Conservation (phyloP, 352 stramenopile species). For the Achlya hypogyna region DNA sequence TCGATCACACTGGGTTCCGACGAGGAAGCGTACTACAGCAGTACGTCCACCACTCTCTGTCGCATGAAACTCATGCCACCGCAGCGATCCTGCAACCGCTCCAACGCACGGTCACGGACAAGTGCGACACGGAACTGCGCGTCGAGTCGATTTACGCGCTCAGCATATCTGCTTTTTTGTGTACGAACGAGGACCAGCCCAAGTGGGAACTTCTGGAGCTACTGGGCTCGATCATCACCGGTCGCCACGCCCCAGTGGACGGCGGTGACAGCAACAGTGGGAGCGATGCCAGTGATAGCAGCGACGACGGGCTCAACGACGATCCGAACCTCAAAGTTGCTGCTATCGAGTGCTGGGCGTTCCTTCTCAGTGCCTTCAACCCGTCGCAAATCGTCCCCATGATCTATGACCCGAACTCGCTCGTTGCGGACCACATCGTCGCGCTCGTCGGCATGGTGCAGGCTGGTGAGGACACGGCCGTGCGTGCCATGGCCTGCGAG, state of each 20-base stretch:
- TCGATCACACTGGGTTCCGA: constrained; percentile 48
- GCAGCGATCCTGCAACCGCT: constrained; percentile 32
- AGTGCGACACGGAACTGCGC: constrained; percentile 32
- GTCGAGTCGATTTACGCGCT: constrained; percentile 46
- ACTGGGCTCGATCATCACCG: constrained; percentile 35
- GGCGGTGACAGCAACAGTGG: constrained; percentile 22
- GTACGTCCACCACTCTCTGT: constrained; percentile 1
- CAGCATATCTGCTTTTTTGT: constrained; percentile 50
- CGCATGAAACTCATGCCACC: background rate
- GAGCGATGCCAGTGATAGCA: constrained; percentile 26
- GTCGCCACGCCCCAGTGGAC: constrained; percentile 24
- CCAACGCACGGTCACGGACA: constrained; percentile 37
- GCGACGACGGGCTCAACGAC: constrained; percentile 35
- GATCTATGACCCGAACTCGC: constrained; percentile 38
- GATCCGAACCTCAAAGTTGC: constrained; percentile 38
- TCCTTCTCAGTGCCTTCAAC: constrained; percentile 41
- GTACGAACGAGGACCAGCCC: constrained; percentile 44
- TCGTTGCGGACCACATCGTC: constrained; percentile 41
- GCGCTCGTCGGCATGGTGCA: constrained; percentile 44
- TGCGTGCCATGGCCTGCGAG: constrained; percentile 42
- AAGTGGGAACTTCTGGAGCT: constrained; percentile 49
- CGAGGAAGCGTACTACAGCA: constrained; percentile 41
- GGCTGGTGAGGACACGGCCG: constrained; percentile 31
- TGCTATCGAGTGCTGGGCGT: constrained; percentile 58
- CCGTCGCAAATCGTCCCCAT: constrained; percentile 36